Evolutionary conservation across 1,284 basidiomycete species (phyloP), one percentile per base, ranked within the genome.

Genomic region (Cystobasidium pallidum): DNA sequence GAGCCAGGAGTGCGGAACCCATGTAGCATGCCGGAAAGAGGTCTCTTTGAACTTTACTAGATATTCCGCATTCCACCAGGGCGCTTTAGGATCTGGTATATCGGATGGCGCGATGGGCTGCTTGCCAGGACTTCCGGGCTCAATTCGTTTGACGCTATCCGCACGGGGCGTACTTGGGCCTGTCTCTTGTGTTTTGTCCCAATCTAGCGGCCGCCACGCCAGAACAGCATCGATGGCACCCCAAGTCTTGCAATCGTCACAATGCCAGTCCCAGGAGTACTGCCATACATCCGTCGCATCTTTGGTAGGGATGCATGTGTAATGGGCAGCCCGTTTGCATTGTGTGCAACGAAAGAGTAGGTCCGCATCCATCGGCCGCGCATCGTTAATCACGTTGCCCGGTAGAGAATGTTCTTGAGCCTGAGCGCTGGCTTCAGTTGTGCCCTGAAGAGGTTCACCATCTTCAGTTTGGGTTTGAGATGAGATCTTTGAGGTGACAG

Each of bases 41-140:
- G 90, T 82, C 72, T 85, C 86, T 4, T 82, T 81, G 90, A 91
- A 96, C 80, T 96, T 96, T 72, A 95, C 87, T 10, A 96, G 86
- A 78, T 96, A 95, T 81, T 94, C 91, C 34, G 83, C 81, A 79
- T 88, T 91, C 80, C 84, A 84, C 76, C 87, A 82, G 0, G 86
- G 84, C 24, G 82, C 77, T 75, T 86, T 83, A 67, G 82, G 82
- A 21, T 78, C 75, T 13, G 81, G 77, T 36, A 79, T 81, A 41
- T 75, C 73, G 32, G 74, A 73, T 51, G 70, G 39, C 19, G 70
- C 74, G 61, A 58, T 28, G 6, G 39, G 36, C 19, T 30, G 45
- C 28, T 64, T 71, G 26, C 45, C 55, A n/a, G 68, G 68, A 28
- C 62, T 64, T 8, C 47, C 24, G 24, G 62, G 59, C 41, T 26